Evolutionary conservation across 805 yeast genomes (phyloP).

Genomic region (Isabelozyma rhagii): DNA sequence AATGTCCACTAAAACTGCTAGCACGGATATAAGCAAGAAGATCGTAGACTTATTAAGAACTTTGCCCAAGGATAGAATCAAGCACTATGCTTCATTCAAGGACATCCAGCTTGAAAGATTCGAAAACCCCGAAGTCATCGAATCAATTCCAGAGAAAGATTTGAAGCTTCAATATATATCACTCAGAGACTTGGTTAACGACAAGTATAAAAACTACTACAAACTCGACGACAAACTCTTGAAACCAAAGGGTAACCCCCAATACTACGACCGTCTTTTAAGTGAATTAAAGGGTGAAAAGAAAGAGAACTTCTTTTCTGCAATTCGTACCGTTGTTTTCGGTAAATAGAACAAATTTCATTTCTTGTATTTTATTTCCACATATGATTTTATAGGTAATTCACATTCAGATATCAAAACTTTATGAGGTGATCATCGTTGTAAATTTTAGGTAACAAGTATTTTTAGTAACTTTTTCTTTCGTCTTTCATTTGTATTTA

Average conservation of each 20-base stretch:
- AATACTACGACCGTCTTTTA: conserved; percentile 68
- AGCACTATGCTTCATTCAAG: conserved; percentile 68
- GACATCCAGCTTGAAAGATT: conserved; percentile 52
- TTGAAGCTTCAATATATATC: conserved; percentile 59
- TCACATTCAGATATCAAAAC: not conserved
- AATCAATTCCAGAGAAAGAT: conserved; percentile 45
- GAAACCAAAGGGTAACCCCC: conserved; percentile 82
- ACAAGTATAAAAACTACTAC: conserved; percentile 63
- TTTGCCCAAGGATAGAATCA: conserved; percentile 66
- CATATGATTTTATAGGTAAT: not conserved
- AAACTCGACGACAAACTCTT: conserved; percentile 62
- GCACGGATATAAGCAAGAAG: conserved; percentile 50
- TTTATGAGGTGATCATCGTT: too few species aligned
- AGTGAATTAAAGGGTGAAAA: conserved; percentile 69
- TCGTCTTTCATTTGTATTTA: not conserved
- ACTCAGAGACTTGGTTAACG: conserved; percentile 52
- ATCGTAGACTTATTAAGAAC: conserved; percentile 57
- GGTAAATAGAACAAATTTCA: conserved; percentile 48
- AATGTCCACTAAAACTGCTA: conserved; percentile 26
- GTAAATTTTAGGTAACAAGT: too few species aligned
- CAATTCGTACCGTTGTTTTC: conserved; percentile 69
- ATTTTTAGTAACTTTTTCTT: too few species aligned
- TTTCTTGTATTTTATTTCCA: not conserved
- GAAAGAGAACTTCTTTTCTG: conserved; percentile 62
- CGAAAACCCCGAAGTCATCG: conserved; percentile 30